Percentiles rank a stretch among this genome's conserved stretches.
Conservation (phyloP, 2,329 filamentous ascomycete species). For the Myriosclerotinia duriaeana region DNA sequence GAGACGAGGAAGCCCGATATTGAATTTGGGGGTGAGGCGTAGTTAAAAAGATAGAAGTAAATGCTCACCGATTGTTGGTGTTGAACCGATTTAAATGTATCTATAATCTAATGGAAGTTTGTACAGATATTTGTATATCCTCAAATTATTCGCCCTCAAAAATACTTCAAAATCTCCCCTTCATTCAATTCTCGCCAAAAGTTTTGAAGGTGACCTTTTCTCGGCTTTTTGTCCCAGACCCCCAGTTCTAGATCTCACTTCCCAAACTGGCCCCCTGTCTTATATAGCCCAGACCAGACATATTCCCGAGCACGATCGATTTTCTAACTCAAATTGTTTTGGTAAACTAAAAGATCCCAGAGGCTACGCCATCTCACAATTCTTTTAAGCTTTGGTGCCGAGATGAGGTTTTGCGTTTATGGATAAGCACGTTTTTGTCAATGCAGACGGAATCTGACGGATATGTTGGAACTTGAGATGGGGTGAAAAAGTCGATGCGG, state of each 20-base stretch:
- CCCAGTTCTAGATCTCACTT: background rate
- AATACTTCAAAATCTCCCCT: too few relatives aligned
- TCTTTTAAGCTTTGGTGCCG: background rate
- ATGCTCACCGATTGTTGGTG: background rate
- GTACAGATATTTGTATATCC: background rate
- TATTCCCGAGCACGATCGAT: background rate
- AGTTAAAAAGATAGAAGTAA: too few relatives aligned
- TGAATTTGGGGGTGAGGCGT: conserved; percentile 7
- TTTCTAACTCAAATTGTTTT: too few relatives aligned
- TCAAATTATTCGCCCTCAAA: background rate
- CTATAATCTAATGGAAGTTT: background rate
- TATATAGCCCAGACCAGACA: background rate
- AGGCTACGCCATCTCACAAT: background rate
- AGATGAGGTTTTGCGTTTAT: conserved; percentile 3
- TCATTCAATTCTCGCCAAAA: too few relatives aligned
- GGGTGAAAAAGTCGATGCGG: background rate
- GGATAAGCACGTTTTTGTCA: background rate
- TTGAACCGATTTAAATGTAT: too few relatives aligned
- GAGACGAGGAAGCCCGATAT: conserved; percentile 9
- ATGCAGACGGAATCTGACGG: too few relatives aligned
- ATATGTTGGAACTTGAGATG: background rate
- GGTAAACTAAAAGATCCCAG: background rate
- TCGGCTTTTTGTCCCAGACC: background rate
- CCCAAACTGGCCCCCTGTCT: background rate
- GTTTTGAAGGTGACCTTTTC: too few relatives aligned